Percentiles rank a stretch among this genome's conserved stretches.
These are phyloP conservation scores for Marchantia paleacea DNA, from an alignment of 225 moss, liverwort and hornwort genomes.

Conservation along the genomic window DNA sequence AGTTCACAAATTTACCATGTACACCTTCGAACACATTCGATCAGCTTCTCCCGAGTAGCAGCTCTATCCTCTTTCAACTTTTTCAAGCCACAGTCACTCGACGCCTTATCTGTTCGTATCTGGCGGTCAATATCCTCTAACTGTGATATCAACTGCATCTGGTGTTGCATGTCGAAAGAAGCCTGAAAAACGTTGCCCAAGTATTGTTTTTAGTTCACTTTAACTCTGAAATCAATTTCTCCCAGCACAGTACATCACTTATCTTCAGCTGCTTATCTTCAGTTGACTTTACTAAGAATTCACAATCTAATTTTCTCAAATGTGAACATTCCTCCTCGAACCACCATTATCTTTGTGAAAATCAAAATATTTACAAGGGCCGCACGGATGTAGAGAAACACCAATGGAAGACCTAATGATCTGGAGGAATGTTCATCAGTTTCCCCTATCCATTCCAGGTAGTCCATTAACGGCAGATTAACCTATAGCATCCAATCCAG, in stretches of 20 bases:
- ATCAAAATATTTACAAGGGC: too few relatives aligned
- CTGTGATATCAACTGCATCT: constrained; percentile 86
- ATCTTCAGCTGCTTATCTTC: not conserved
- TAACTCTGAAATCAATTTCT: not conserved
- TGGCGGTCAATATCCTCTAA: constrained; percentile 95
- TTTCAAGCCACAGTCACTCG: constrained; percentile 62
- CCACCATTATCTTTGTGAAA: too few relatives aligned
- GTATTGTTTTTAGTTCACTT: not conserved
- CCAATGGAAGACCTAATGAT: too few relatives aligned
- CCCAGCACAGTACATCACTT: not conserved
- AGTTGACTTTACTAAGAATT: not conserved
- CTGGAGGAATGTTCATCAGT: too few relatives aligned
- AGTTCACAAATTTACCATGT: constrained; percentile 55
- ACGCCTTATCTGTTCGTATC: constrained; percentile 66
- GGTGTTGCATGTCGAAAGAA: constrained; percentile 83
- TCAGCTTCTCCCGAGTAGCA: constrained; percentile 70
- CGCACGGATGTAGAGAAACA: too few relatives aligned
- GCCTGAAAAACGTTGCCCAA: constrained; percentile 44
- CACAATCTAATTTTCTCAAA: too few relatives aligned
- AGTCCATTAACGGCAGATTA: too few relatives aligned
- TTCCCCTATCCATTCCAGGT: too few relatives aligned
- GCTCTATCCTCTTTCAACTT: constrained; percentile 90
- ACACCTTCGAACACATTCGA: constrained; percentile 89
- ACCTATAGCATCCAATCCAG: too few relatives aligned
- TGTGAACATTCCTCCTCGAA: too few relatives aligned